Base-by-base conservation (phyloP, 169 alveolate genomes). In the Babesia bigemina region DNA sequence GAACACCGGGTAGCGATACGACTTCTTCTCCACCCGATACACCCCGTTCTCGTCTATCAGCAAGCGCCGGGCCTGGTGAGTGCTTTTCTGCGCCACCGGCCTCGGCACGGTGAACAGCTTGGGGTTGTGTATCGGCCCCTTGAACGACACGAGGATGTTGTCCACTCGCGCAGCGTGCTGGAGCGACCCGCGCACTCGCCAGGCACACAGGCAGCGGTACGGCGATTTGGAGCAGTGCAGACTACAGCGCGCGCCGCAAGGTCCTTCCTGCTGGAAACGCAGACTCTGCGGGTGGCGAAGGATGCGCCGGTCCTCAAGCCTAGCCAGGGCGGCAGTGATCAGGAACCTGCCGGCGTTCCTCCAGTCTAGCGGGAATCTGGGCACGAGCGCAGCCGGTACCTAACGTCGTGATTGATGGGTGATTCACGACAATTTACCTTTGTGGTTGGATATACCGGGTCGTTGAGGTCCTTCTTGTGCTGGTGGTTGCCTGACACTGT, bases 301-400 rank as follows among this genome's bases (percentile, higher is more conserved):
- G 22, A 86, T 28, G 49, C 85, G 63, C 28, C 84, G 72, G n/a
- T 88, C 88, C 53, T 93, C 96, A 39, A 93, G 70, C 78, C 81
- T 82, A 42, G 94, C 91, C 72, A 93, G 36, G 0, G 93, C 95
- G 19, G 92, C 91, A 22, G 92, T 84, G 52, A 93, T 65, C 70
- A 93, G 66, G 53, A 91, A 92, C 14, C 96, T 83, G 0, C 96
- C 96, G 39, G 94, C 96, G 66, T 93, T 93, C 12, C 96, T 55
- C 96, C 96, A 93, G 71, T 93, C 96, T 13, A 86, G 75, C 16
- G 96, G 96, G 57, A 79, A 93, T 14, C 95, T 72, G 11, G 96
- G 95, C 19, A 93, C 79, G 33, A 91, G 70, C n/a, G 92, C 89
- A 4, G 95, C 44, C 12, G 96, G 96, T 55, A 91, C 85, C 96